Base-by-base conservation (phyloP, 345 rosid species). In the Bruguiera sexangula region DNA sequence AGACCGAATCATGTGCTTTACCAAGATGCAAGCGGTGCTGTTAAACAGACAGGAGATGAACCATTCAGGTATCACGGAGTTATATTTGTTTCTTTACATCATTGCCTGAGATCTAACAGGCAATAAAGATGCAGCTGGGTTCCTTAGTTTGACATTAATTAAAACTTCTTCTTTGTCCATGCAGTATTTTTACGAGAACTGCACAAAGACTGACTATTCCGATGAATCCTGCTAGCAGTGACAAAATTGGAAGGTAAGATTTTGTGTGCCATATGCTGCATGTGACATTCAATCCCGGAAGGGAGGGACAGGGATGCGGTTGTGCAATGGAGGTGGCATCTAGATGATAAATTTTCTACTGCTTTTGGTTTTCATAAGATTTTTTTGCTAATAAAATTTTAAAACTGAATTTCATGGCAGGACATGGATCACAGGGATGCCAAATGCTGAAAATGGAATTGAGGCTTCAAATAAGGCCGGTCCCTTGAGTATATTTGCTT, bases 401-500 rank as follows among this genome's bases (percentile, higher is more conserved):
- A 57, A 48, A 69, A 32, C 66, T 69, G 21, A 57, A 57, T 60
- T 43, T 18, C 50, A 13, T 70, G 78, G 78, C 83, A 95, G 99
- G 86, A 63, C 86, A 60, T 83, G 88, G 88, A 77, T 89, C 61
- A 80, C 88, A 1, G 93, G 89, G 37, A 82, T 85, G 39, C 77
- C 83, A 64, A 86, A 68, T 30, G 78, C 84, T 1, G 91, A 87
- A 58, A 92, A 74, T 31, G 90, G 90, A 62, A 79, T 91, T 11
- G 85, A 82, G 46, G 79, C 90, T 26, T 76, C 96, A 8, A 82
- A 73, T 62, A 89, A 91, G 81, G 76, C 87, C 2, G 91, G 95
- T 54, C 93, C 96, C 0, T 76, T 88, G 65, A 88, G 96, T 86
- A 89, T 88, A 74, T 85, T 83, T 8, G 97, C 89, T 3, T 89